A percentile compares a stretch with the other conserved stretches of the same genome.
These are phyloP conservation scores for Colletotrichum sp. DNA, from an alignment of 2,329 filamentous ascomycete species.

Conservation along the genomic window DNA sequence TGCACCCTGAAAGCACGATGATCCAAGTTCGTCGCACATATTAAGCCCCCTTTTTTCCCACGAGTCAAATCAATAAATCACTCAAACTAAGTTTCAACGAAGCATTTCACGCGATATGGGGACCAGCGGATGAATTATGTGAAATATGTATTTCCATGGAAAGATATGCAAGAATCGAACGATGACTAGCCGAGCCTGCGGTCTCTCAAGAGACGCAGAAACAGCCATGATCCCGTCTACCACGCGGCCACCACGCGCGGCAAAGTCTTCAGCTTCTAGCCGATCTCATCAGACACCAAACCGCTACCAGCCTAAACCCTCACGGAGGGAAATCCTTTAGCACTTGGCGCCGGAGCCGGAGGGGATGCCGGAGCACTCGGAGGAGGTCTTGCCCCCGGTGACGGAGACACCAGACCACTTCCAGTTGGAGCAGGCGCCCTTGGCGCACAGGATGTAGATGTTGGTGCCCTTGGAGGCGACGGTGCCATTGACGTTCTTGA, in stretches of 20 bases:
- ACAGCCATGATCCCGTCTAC: neutral
- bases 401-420: constrained; percentile 53
- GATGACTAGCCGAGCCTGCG: neutral
- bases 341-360: constrained; percentile 18
- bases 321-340: neutral
- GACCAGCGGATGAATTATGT: neutral
- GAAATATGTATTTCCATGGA: neutral
- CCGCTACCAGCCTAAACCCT: neutral
- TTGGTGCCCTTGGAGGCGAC: constrained; percentile 42
- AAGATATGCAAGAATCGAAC: constrained; percentile 11
- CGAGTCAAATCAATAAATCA: neutral
- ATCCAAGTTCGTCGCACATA: neutral
- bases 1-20: neutral
- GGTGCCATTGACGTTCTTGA: constrained; percentile 47
- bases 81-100: neutral
- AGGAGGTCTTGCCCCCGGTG: constrained; percentile 51
- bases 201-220: neutral
- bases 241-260: neutral
- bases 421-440: constrained; percentile 55
- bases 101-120: neutral
- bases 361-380: constrained; percentile 30
- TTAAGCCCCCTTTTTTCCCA: neutral
- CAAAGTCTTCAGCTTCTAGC: neutral
- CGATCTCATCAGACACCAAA: neutral
- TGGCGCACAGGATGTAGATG: constrained; percentile 59